Conservation (phyloP, 352 stramenopile genomes). For the Phytophthora palmivora region DNA sequence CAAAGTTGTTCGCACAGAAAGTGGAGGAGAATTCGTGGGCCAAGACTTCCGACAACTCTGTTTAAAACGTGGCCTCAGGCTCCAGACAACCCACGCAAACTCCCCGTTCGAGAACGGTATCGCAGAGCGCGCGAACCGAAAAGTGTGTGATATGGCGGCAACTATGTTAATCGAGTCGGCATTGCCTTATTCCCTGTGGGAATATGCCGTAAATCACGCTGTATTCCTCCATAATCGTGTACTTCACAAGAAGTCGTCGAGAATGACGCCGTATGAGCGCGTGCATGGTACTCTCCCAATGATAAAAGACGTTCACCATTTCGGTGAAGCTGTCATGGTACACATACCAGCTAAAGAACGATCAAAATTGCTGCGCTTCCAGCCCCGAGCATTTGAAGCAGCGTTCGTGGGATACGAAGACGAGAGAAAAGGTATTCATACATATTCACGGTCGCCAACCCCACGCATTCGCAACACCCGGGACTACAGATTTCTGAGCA, state of each 20-base stretch:
- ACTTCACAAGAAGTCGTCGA: no score
- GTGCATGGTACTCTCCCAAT: background rate
- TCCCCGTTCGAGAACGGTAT: slow-evolving; percentile 10
- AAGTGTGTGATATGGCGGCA: slow-evolving; percentile 1
- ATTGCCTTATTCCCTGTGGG: slow-evolving; percentile 1
- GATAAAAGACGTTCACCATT: background rate
- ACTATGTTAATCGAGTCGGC: slow-evolving; percentile 2
- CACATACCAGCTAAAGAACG: no score
- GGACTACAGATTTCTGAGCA: no score
- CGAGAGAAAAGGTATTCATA: no score
- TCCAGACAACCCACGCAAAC: background rate
- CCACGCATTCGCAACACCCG: no score
- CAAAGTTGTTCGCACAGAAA: background rate
- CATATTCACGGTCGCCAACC: no score
- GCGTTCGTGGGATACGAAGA: no score
- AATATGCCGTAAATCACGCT: slow-evolving; percentile 4
- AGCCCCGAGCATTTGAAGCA: no score
- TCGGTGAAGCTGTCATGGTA: no score
- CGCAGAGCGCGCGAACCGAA: slow-evolving; percentile 5
- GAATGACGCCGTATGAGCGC: background rate
- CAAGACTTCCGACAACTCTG: background rate
- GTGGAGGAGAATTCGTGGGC: slow-evolving; percentile 3
- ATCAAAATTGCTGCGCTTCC: no score
- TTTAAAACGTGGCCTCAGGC: background rate
- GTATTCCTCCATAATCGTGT: slow-evolving; percentile 5